Evolutionary conservation across 352 stramenopile genomes (phyloP).

Genomic region (Globisporangium cylindrosporum): DNA sequence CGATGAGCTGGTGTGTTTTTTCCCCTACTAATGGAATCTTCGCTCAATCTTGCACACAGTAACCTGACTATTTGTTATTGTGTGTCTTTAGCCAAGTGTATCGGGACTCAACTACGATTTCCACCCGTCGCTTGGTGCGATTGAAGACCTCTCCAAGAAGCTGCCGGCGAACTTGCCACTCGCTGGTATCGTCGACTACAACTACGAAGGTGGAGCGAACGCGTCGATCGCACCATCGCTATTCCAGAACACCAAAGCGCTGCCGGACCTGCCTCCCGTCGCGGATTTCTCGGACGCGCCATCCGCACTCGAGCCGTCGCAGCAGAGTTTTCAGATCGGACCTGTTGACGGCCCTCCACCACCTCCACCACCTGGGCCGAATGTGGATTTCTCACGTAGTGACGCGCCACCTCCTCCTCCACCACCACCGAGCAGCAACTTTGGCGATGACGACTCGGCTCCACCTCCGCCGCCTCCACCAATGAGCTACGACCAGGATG

Average conservation of each 20-base stretch:
- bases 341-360: slow-evolving; percentile 62
- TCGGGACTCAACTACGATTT: slow-evolving; percentile 81
- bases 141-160: slow-evolving; percentile 72
- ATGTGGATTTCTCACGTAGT: slow-evolving; percentile 52
- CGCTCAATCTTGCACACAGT: background rate
- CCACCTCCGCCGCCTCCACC: slow-evolving; percentile 43
- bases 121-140: slow-evolving; percentile 59
- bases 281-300: slow-evolving; percentile 67
- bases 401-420: slow-evolving; percentile 42
- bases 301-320: slow-evolving; percentile 51
- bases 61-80: background rate
- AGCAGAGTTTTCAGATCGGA: slow-evolving; percentile 59
- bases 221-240: slow-evolving; percentile 78
- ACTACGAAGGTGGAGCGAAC: slow-evolving; percentile 64
- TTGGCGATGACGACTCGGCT: slow-evolving; percentile 44
- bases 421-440: slow-evolving; percentile 40
- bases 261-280: slow-evolving; percentile 65
- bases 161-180: slow-evolving; percentile 77
- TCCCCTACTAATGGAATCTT: background rate
- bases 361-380: slow-evolving; percentile 53
- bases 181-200: slow-evolving; percentile 76
- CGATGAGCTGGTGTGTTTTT: slow-evolving; percentile 62
- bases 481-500: slow-evolving; percentile 24
- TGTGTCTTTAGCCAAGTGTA: slow-evolving; percentile 38
- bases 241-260: slow-evolving; percentile 70